Evolutionary conservation across 176 grass and related monocot genomes (phyloP), one percentile per base, ranked within the genome.

Genomic region (Eleusine coracana): DNA sequence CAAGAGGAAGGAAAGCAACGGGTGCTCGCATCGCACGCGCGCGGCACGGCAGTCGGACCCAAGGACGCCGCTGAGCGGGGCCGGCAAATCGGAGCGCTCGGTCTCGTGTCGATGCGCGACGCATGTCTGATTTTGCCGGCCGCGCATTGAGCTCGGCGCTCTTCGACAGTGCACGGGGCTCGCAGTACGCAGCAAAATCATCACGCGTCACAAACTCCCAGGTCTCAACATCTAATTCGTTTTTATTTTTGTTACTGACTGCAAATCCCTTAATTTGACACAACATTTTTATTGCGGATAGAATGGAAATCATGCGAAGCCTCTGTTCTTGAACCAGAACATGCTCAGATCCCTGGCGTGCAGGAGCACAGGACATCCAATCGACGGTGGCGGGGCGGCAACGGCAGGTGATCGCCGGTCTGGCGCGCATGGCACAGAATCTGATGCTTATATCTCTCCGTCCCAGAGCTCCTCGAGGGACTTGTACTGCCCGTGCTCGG

Each of bases 381-480:
- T 2, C 56, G 59, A 11, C 23, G 59, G 59, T 12, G 23, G 10
- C 23, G 10, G 56, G 20, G 56, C 56, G 1, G 5, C 4, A 7
- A 0, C 55, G 55, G 6, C 6, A 58, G 23, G 25, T 29, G 59
- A n/a, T 59, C 55, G 25, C 25, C 10, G 60, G 8, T 4, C 6
- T 2, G 31, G 31, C 31, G 31, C 31, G 60, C 63, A 66, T 37
- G 64, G 31, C 63, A 34, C 11, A 12, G 8, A 8, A 9, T 61
- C 58, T n/a, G 21, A 3, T 25, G 60, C 10, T 70, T 66, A 85
- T 49, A 91, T 67, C 74, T 93, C 91, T 25, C 88, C 91, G 83
- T 93, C 91, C 91, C 91, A 93, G 54, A 93, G 88, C 54, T 93
- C 91, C 16, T 87, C 73, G 13, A 85, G 44, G 25, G 88, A 91